Conservation (phyloP, 768 basidiomycete genomes). For the Leucosporidium creatinivorum region DNA sequence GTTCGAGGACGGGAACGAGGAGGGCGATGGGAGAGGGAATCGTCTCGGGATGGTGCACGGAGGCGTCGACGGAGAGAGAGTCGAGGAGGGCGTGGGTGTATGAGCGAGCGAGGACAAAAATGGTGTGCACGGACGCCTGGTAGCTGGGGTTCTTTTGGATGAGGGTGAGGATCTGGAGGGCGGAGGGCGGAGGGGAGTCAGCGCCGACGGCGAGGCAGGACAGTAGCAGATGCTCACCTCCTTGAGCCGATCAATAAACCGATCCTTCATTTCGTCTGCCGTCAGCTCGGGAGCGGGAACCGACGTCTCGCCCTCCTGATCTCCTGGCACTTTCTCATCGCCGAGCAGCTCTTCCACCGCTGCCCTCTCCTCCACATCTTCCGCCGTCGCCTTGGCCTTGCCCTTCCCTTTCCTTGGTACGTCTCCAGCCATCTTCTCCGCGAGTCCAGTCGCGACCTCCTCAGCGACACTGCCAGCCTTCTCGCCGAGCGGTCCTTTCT, state of each 20-base stretch:
- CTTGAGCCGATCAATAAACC: conserved; percentile 25
- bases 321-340: neutral
- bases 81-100: neutral
- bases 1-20: conserved; percentile 55
- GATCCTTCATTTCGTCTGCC: conserved; percentile 7
- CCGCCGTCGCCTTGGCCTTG: too few relatives aligned
- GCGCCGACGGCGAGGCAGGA: neutral
- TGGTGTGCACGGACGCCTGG: conserved; percentile 6
- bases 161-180: conserved; percentile 6
- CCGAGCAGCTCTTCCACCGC: too few relatives aligned
- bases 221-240: neutral
- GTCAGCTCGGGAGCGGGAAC: neutral
- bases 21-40: conserved; percentile 39
- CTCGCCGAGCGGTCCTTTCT: conserved; percentile 1
- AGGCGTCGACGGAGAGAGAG: neutral
- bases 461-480: neutral
- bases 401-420: too few relatives aligned
- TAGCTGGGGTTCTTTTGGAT: conserved; percentile 5
- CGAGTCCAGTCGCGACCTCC: conserved; percentile 1
- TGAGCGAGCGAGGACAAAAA: neutral
- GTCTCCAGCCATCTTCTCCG: neutral
- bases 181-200: neutral
- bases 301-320: neutral
- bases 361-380: too few relatives aligned
- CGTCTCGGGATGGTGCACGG: conserved; percentile 50